Evolutionary conservation across 495 filamentous ascomycete species (phyloP).

Genomic region (Talaromyces trachyspermus): DNA sequence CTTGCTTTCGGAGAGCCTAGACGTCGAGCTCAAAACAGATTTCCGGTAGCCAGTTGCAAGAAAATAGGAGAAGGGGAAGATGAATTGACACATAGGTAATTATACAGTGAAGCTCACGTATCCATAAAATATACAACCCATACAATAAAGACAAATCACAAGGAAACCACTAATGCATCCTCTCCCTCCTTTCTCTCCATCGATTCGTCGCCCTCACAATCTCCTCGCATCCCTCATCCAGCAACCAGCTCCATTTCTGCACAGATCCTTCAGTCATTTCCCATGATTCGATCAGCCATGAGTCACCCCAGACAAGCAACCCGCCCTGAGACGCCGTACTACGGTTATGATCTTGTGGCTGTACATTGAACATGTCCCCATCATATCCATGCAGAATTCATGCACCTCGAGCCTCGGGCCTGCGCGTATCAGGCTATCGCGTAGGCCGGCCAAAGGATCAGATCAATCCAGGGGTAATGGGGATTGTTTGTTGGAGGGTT

Average conservation of each 20-base stretch:
- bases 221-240: background rate
- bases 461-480: background rate
- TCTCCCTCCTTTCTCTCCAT: background rate
- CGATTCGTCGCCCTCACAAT: background rate
- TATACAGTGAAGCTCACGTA: too few relatives aligned
- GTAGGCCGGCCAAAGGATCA: background rate
- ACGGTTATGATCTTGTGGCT: too few relatives aligned
- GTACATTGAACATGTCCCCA: background rate
- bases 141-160: too few relatives aligned
- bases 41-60: too few relatives aligned
- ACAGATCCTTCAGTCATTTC: conserved; percentile 1
- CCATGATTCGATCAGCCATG: conserved; percentile 2
- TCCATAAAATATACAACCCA: too few relatives aligned
- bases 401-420: background rate
- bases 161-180: background rate
- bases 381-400: conserved; percentile 1
- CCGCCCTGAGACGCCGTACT: background rate
- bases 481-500: background rate
- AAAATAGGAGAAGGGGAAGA: too few relatives aligned
- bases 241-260: background rate
- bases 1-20: too few relatives aligned
- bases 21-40: too few relatives aligned
- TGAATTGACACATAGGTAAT: too few relatives aligned
- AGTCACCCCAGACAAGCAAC: background rate
- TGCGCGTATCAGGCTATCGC: background rate